These are phyloP conservation scores for Phellopilus nigrolimitatus DNA, from an alignment of 1,284 basidiomycete genomes.

Conservation along the genomic window DNA sequence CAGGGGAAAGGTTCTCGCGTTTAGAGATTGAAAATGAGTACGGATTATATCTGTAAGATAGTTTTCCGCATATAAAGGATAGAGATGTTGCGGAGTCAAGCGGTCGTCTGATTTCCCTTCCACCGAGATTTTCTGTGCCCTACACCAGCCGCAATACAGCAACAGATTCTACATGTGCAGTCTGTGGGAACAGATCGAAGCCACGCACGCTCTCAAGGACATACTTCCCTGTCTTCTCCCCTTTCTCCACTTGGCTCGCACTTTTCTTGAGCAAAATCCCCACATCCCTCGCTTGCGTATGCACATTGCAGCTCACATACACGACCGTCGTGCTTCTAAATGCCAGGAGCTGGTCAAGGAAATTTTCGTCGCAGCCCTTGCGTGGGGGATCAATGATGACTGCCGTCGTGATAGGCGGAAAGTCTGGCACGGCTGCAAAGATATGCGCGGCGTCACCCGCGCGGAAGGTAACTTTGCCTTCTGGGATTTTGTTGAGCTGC, in stretches of 20 bases:
- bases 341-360: conserved; percentile 72
- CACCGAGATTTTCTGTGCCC: no score
- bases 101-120: no score
- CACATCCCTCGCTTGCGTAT: conserved; percentile 80
- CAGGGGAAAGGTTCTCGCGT: no score
- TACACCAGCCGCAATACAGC: conserved; percentile 53
- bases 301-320: conserved; percentile 94
- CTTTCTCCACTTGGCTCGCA: conserved; percentile 29
- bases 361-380: conserved; percentile 84
- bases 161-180: conserved; percentile 84
- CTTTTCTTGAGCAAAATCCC: conserved; percentile 60
- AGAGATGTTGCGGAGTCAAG: no score
- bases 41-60: no score
- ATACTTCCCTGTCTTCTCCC: conserved; percentile 46
- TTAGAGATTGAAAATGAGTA: no score
- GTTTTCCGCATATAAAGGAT: no score
- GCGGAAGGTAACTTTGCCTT: conserved; percentile 49
- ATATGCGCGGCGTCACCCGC: conserved; percentile 70
- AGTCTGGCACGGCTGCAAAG: conserved; percentile 59
- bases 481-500: conserved; percentile 60
- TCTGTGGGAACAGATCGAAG: conserved; percentile 92
- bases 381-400: conserved; percentile 85
- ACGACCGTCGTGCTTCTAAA: conserved; percentile 74
- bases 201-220: conserved; percentile 76
- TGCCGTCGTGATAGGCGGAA: conserved; percentile 65